phyloP scores from a whole-genome alignment of 805 yeast species.

The Barnettozyma populi region DNA sequence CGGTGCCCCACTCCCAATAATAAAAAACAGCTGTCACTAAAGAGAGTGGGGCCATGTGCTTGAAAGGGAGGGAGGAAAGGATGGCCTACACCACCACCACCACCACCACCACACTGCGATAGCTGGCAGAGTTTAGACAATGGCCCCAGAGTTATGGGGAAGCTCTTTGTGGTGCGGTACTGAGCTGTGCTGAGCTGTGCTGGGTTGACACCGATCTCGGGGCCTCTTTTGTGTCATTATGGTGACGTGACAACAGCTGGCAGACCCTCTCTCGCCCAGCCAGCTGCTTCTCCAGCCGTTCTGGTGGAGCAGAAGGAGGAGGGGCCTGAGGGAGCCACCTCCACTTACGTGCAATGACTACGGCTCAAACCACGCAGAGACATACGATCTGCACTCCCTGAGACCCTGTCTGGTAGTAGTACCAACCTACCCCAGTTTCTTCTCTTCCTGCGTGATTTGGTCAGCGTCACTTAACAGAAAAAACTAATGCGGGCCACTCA shows the following conservation, averaged over 20 bases:
- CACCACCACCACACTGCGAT: too few species aligned
- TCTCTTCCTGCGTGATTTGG: slow-evolving; percentile 1
- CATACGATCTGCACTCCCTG: not conserved
- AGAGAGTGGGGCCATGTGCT: not conserved
- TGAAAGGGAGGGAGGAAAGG: not conserved
- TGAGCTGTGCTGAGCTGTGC: too few species aligned
- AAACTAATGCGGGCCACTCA: not conserved
- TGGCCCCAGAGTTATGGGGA: too few species aligned
- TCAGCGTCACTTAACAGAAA: not conserved
- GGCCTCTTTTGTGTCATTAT: not conserved
- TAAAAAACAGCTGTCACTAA: not conserved
- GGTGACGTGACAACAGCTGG: too few species aligned
- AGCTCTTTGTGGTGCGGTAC: too few species aligned
- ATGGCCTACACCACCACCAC: not conserved
- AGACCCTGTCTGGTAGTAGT: not conserved
- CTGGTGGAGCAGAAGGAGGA: not conserved
- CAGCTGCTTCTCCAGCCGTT: not conserved
- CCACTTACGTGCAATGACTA: not conserved
- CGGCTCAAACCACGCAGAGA: not conserved
- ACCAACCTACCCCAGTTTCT: not conserved
- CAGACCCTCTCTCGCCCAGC: not conserved
- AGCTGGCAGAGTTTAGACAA: too few species aligned
- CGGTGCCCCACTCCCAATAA: slow-evolving; percentile 1
- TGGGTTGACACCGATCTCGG: not conserved
- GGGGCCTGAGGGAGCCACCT: not conserved